Evolutionary conservation across 768 basidiomycete genomes (phyloP), one percentile per base, ranked within the genome.

Genomic region (Clitopilus passeckerianus): DNA sequence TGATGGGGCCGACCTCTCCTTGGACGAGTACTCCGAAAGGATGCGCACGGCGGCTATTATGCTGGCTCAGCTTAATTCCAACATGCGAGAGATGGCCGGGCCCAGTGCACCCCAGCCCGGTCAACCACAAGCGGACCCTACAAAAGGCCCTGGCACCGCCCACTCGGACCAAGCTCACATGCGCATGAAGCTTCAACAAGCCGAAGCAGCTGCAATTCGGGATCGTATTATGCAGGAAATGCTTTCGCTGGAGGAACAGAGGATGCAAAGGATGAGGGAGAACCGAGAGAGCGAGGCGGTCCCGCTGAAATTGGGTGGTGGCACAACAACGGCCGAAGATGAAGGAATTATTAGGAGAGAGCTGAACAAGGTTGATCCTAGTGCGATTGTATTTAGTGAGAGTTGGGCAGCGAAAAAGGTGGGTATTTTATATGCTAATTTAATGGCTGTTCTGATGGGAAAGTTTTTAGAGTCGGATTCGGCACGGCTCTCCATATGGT

Each of bases 21-120:
- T 99, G 22, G 96, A 99, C 65, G 96, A 99, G 65, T 99, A 99
- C 74, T 96, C 96, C 0, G 94, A 98, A 64, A 86, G 97, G 55
- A 99, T 99, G 97, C 86, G 93, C 7, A 97, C 95, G 9, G 97
- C 97, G 9, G 97, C 97, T 9, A 89, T 98, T 62, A 98, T 99
- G 97, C 86, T 99, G 27, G 88, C 97, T 1, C 97, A 99, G 72
- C 81, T 99, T 53, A 97, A 95, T 66, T 88, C 93, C 0, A 92
- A 81, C 66, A 78, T 90, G 30, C 81, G 84, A 62, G 88, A 90
- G 65, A 72, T 79, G 23, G 66, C 77, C 4, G 74, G 72, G 63
- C 43, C 57, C 20, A 53, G 46, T 15, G 50, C 53, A 12, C 53
- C 60, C 20, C 59, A 61, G 33, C 37, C 60, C 15, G 62, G 54